phyloP scores from a whole-genome alignment of 306 rosid genomes.

The Castanea mollissima region DNA sequence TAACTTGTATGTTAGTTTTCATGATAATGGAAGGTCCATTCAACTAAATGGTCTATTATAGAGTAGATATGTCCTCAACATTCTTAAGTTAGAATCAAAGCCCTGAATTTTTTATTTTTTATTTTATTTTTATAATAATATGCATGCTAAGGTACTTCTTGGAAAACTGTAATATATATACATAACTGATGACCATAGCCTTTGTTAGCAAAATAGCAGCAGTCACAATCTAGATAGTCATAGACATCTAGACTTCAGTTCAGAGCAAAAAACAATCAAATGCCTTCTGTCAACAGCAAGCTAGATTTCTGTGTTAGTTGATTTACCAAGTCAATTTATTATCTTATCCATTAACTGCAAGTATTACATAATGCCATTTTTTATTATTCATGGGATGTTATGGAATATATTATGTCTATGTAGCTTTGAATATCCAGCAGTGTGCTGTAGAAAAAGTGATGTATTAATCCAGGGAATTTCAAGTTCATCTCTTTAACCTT shows the following conservation, averaged over 20 bases:
- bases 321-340: background rate
- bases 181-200: background rate
- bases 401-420: background rate
- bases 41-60: too few relatives aligned
- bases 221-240: too few relatives aligned
- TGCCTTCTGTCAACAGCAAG: too few relatives aligned
- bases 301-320: too few relatives aligned
- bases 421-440: background rate
- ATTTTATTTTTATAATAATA: too few relatives aligned
- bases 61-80: too few relatives aligned
- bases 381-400: background rate
- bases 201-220: background rate
- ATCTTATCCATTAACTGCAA: background rate
- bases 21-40: background rate
- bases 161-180: background rate
- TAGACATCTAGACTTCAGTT: too few relatives aligned
- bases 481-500: background rate
- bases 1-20: background rate
- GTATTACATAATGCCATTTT: background rate
- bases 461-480: background rate
- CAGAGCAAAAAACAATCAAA: too few relatives aligned
- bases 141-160: background rate
- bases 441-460: background rate
- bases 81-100: too few relatives aligned
- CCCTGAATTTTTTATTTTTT: too few relatives aligned